These are phyloP conservation scores for Dactylonectria macrodidyma DNA, from an alignment of 2,329 filamentous ascomycete genomes.

Conservation along the genomic window DNA sequence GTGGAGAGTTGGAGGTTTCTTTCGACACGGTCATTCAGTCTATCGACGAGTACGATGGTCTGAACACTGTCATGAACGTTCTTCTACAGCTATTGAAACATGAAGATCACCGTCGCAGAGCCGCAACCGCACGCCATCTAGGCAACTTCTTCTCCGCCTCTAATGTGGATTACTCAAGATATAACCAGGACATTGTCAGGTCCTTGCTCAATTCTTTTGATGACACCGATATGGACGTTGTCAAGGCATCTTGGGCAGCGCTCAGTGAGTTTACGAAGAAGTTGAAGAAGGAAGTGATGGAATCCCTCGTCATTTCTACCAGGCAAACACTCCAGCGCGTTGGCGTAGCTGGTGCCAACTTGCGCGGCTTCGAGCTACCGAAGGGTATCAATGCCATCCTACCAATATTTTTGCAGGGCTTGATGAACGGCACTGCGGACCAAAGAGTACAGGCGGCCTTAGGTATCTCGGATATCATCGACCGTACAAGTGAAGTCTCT, in stretches of 20 bases:
- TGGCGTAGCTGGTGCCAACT: conserved; percentile 85
- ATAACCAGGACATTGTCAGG: conserved; percentile 95
- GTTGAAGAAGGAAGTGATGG: conserved; percentile 98
- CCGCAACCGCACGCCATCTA: conserved; percentile 83
- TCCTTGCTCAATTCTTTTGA: conserved; percentile 93
- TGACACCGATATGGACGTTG: conserved; percentile 85
- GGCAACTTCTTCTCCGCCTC: conserved; percentile 87
- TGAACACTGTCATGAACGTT: conserved; percentile 96
- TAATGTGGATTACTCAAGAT: conserved; percentile 91
- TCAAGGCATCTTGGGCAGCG: conserved; percentile 91
- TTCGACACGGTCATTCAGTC: conserved; percentile 93
- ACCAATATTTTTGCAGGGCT: conserved; percentile 96
- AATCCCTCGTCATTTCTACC: conserved; percentile 88
- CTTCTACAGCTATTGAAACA: conserved; percentile 91
- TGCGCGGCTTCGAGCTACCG: conserved; percentile 90
- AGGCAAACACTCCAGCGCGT: conserved; percentile 89
- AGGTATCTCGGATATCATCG: conserved; percentile 95
- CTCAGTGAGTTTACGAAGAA: conserved; percentile 90
- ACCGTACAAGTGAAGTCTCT: conserved; percentile 88
- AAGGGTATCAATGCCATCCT: conserved; percentile 98
- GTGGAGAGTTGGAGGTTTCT: conserved; percentile 80
- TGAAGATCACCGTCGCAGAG: conserved; percentile 89
- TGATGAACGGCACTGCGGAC: conserved; percentile 96
- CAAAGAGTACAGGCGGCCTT: conserved; percentile 93
- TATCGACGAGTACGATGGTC: conserved; percentile 94